Evolutionary conservation across 2,329 filamentous ascomycete species (phyloP).

Genomic region (Cercospora sp.): DNA sequence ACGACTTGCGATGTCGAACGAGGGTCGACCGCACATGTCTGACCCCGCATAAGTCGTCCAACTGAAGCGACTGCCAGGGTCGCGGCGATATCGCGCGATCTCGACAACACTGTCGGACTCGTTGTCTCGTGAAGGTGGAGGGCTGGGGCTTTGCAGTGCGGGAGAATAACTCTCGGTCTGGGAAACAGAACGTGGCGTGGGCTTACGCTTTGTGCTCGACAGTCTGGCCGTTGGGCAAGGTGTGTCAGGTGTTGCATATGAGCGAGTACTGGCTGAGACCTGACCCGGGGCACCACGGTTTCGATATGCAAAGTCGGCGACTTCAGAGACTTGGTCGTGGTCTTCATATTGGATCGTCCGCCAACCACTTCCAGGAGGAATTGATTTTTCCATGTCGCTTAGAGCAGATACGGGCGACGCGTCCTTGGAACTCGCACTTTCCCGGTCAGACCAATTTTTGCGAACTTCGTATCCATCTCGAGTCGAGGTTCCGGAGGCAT

Average conservation of each 20-base stretch:
- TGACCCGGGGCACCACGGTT: conserved; percentile 6
- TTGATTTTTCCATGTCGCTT: conserved; percentile 22
- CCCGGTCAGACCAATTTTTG: conserved; percentile 8
- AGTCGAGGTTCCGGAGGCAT: conserved; percentile 14
- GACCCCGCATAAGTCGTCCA: conserved; percentile 37
- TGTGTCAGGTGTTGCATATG: conserved; percentile 14
- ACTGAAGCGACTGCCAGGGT: conserved; percentile 37
- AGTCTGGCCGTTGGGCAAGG: conserved; percentile 13
- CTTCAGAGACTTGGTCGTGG: conserved; percentile 30
- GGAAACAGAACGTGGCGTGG: conserved; percentile 25
- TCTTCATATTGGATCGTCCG: conserved; percentile 14
- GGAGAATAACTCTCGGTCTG: conserved; percentile 29
- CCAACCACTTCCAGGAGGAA: conserved; percentile 19
- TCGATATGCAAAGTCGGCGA: conserved; percentile 16
- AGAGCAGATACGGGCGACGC: conserved; percentile 19
- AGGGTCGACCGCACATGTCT: conserved; percentile 22
- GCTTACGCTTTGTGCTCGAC: conserved; percentile 34
- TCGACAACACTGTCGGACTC: conserved; percentile 14
- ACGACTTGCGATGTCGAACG: conserved; percentile 20
- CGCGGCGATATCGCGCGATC: conserved; percentile 14
- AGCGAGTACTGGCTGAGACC: conserved; percentile 12
- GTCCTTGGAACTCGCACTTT: conserved; percentile 6
- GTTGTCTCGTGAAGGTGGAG: conserved; percentile 21
- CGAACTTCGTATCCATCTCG: conserved; percentile 16
- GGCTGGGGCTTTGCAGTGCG: conserved; percentile 18